phyloP scores from a whole-genome alignment of 805 yeast species.

The Candida nemodendra region DNA sequence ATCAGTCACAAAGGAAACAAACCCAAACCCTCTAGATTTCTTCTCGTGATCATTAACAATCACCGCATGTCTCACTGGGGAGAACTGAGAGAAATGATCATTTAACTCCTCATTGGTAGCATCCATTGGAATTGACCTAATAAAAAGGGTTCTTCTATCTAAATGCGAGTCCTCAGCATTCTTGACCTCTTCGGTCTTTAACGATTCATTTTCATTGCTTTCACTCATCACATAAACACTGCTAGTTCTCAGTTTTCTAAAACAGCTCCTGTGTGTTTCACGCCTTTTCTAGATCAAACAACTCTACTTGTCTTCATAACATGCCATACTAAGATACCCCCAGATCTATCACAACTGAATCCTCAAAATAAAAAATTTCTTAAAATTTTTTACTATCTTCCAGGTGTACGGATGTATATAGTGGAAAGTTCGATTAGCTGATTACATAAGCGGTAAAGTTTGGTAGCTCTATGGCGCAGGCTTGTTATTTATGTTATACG shows the following conservation, averaged over 20 bases:
- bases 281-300: no score
- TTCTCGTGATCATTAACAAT: constrained; percentile 77
- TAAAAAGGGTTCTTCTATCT: constrained; percentile 71
- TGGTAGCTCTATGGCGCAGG: no score
- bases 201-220: not conserved
- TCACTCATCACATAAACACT: not conserved
- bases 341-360: constrained; percentile 1
- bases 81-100: constrained; percentile 84
- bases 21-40: constrained; percentile 91
- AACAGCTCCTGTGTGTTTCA: no score
- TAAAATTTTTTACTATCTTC: not conserved
- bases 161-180: constrained; percentile 31
- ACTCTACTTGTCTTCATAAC: no score
- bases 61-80: constrained; percentile 94
- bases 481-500: no score
- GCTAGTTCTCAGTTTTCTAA: no score
- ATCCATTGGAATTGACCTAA: constrained; percentile 76
- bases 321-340: no score
- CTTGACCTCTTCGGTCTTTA: constrained; percentile 1
- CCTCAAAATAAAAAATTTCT: constrained; percentile 9
- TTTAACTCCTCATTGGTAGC: constrained; percentile 81
- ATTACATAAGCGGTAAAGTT: no score
- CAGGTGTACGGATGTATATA: constrained; percentile 3
- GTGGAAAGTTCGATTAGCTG: no score
- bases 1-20: constrained; percentile 81